Base-by-base conservation (phyloP, 345 rosid genomes). In the Schrenkiella parvula region DNA sequence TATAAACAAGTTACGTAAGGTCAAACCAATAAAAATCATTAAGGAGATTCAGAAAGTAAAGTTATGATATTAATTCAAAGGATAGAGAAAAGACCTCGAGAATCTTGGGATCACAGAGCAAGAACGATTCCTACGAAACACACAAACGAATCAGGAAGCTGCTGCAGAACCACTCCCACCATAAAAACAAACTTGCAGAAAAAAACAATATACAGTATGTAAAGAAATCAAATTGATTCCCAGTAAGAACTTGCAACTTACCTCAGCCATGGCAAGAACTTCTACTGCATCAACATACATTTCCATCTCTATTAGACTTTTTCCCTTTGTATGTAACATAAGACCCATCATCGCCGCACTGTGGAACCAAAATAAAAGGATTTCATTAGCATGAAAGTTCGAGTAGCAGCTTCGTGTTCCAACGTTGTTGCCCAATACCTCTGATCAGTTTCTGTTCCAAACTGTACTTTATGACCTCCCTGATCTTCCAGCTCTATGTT, bases 211-310 rank as follows among this genome's bases (percentile, higher is more conserved):
- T 15, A 48, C 29, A 28, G 2, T 53, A 54, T 54, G 8, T n/a
- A 17, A 37, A 37, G n/a, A 21, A 54, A 28, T n/a, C n/a, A 50
- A 35, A 25, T 5, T 42, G 66, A 58, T 23, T 60, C 18, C 21
- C 21, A 62, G 23, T 13, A 61, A n/a, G n/a, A n/a, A n/a, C n/a
- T n/a, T n/a, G n/a, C 25, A 80, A 73, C 87, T 59, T 15, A 90
- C 98, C 95, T 93, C 96, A 31, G 92, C 96, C 97, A 88, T 95
- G 38, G 82, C 79, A 48, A 95, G 97, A 65, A 89, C 93, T 84
- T 95, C 96, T 34, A 91, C 17, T 23, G 97, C 99, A 80, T 95
- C 97, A 54, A 80, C 70, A 70, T 79, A 89, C 89, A 79, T 80
- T 42, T 82, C 80, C 70, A 43, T 85, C 71, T 50, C 81, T 7